A percentile compares a stretch with the other conserved stretches of the same genome.
Conservation (phyloP, 176 grass and related monocot species). For the Zizania latifolia region DNA sequence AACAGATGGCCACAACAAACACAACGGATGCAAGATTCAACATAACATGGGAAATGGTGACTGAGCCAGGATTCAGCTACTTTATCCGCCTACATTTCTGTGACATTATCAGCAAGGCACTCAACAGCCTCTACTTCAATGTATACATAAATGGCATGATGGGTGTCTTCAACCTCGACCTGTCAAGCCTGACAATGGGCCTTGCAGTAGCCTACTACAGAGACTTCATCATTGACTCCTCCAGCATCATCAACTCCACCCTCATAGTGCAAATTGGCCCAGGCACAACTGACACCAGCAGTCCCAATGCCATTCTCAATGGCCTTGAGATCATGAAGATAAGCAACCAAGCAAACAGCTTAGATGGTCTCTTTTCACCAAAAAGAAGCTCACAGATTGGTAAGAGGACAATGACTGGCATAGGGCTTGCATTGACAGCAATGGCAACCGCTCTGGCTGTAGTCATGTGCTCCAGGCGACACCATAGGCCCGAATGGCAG, state of each 20-base stretch:
- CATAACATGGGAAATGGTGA: constrained; percentile 69
- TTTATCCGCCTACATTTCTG: constrained; percentile 80
- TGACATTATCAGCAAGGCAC: constrained; percentile 80
- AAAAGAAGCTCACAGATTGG: constrained; percentile 30
- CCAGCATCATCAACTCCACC: constrained; percentile 66
- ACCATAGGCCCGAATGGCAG: constrained; percentile 49
- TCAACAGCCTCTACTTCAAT: constrained; percentile 82
- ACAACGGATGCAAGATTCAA: constrained; percentile 62
- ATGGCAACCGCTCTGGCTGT: constrained; percentile 42
- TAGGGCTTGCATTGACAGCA: constrained; percentile 52
- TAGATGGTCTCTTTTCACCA: constrained; percentile 66
- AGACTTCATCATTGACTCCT: constrained; percentile 72
- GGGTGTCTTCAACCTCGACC: constrained; percentile 58
- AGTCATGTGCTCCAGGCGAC: constrained; percentile 47
- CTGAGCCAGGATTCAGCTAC: constrained; percentile 72
- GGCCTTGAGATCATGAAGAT: constrained; percentile 95
- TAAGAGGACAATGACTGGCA: constrained; percentile 42
- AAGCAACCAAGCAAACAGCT: constrained; percentile 73
- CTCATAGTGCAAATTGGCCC: constrained; percentile 71
- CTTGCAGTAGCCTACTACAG: constrained; percentile 79
- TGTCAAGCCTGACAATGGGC: constrained; percentile 67
- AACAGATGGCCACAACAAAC: constrained; percentile 66
- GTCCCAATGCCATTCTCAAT: constrained; percentile 78
- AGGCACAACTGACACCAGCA: constrained; percentile 26
- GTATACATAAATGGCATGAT: constrained; percentile 81